phyloP scores from a whole-genome alignment of 345 rosid species.

The Angophora floribunda region DNA sequence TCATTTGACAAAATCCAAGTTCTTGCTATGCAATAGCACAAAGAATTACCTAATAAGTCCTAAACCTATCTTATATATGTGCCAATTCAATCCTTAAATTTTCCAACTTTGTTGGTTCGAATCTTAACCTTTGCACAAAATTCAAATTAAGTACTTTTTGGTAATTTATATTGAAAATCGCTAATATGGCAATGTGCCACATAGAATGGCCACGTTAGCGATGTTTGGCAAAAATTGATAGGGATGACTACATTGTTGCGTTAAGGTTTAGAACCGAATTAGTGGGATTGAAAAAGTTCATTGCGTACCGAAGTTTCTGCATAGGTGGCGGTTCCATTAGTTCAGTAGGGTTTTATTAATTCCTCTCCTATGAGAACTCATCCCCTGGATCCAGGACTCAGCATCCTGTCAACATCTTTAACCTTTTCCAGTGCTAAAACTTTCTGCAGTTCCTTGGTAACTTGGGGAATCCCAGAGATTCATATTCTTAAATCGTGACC shows the following conservation, averaged over 20 bases:
- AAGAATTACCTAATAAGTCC: neutral
- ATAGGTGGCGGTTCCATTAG: neutral
- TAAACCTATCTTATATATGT: neutral
- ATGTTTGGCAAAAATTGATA: too few species aligned
- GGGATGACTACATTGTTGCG: neutral
- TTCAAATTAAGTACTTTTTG: neutral
- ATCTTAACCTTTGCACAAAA: neutral
- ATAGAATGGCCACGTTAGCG: too few species aligned
- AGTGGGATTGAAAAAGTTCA: neutral
- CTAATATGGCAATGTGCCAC: neutral
- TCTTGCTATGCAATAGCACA: neutral
- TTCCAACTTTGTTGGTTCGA: too few species aligned
- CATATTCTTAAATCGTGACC: conserved; percentile 79
- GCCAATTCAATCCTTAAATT: too few species aligned
- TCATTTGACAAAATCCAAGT: neutral
- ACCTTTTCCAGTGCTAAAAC: neutral
- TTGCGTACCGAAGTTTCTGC: neutral
- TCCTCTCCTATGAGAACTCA: neutral
- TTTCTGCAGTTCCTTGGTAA: conserved; percentile 42
- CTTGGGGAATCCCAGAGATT: conserved; percentile 57
- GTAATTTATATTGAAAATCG: too few species aligned
- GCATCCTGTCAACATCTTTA: neutral
- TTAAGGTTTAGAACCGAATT: neutral
- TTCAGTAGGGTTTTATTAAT: neutral
- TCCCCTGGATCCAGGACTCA: neutral